Evolutionary conservation across 192 early-diverging fungal genomes (phyloP), one percentile per base, ranked within the genome.

Genomic region (Backusella sp.): DNA sequence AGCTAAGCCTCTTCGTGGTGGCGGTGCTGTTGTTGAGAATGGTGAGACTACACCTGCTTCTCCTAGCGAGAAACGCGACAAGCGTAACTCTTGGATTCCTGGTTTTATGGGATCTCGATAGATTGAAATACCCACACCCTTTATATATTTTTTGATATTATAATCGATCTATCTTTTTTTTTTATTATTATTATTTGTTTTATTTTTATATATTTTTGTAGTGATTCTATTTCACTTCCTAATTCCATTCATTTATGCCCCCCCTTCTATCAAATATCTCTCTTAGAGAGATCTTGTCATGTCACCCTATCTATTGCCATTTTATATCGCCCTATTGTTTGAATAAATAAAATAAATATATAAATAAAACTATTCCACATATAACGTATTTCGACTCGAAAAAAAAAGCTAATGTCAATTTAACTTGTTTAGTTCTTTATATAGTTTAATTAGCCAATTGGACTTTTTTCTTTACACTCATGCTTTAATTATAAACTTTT

Each of bases 1-100:
- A 67, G 95, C 96, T 73, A 97, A 97, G 86, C 97, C 96, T 68
- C 81, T 99, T 76, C 90, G 95, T 59, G 97, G 97, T 46, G 94
- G 96, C 11, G 77, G 77, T 17, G 73, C 52, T 36, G 73, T 56
- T 11, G 66, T 74, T 35, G 73, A 69, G 15, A 73, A 74, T 26
- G 46, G 26, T 17, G 68, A 76, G 28, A 44, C 74, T 21, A 36
- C 46, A 34, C 77, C 77, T 59, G 37, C 67, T 17, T 81, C 80
- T 37, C 80, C 80, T 30, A 73, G 44, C 35, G 75, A 76, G 17
- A 79, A 74, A 46, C 76, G 76, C 67, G 76, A 75, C 41, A 77
- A 77, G 34, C 80, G 80, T 39, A 66, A 67, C 65, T 82, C 80
- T 41, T 82, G 80, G 80, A 82, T 82, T 69, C 72, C 79, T 62